Conservation (phyloP, 208 protist species). For the Plasmodiophora brassicae region DNA sequence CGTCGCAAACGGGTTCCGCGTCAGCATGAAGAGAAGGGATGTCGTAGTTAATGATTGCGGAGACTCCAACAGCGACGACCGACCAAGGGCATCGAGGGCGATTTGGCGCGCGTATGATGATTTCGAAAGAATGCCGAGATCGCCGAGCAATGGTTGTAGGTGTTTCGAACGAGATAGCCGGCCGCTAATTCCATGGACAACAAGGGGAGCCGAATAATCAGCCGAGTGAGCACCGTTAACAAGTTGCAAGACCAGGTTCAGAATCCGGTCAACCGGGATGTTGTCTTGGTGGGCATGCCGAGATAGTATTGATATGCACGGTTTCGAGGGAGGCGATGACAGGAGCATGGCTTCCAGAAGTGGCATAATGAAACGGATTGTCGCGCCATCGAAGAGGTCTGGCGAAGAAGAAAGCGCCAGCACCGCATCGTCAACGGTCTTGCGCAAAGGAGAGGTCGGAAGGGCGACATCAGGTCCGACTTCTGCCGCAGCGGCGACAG, state of each 20-base stretch:
- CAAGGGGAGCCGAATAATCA: not conserved
- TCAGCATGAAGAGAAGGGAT: too few species aligned
- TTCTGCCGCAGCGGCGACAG: not conserved
- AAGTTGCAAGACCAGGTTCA: not conserved
- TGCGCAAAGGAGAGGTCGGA: not conserved
- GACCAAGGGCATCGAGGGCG: not conserved
- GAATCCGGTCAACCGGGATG: not conserved
- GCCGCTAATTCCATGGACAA: too few species aligned
- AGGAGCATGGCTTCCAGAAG: not conserved
- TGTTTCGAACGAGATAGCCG: too few species aligned
- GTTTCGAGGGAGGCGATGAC: not conserved
- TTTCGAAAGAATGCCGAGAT: not conserved
- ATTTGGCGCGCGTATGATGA: not conserved
- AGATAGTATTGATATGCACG: not conserved
- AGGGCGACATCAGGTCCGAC: not conserved
- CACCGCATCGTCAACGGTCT: not conserved
- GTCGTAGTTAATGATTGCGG: not conserved
- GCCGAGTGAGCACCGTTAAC: not conserved
- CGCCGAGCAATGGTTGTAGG: not conserved
- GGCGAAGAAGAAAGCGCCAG: not conserved
- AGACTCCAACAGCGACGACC: not conserved
- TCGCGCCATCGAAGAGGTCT: not conserved
- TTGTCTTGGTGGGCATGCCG: not conserved
- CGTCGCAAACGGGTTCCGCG: not conserved
- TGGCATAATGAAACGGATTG: not conserved